Evolutionary conservation across 116 monocot genomes (phyloP), one percentile per base, ranked within the genome.

Genomic region (Phalaenopsis hybrid): DNA sequence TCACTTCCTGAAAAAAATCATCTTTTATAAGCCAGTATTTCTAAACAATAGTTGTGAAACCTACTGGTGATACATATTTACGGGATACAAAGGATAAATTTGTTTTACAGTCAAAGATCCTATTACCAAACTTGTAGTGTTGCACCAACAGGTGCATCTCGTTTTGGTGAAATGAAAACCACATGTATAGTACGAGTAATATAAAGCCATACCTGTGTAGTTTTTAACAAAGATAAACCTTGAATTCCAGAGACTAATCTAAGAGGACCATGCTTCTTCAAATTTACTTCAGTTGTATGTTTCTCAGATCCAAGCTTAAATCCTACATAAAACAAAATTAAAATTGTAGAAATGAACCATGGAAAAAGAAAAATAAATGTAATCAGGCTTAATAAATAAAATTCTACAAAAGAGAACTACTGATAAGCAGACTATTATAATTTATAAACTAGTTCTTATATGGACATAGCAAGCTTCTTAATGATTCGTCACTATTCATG

Each of bases 241-340:
- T 92, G 82, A 85, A 96, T 80, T 81, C 96, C 94, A 80, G 96
- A 92, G 44, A 73, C 83, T 78, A 96, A 82, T 80, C 51, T 85
- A 79, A 96, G 55, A 81, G 87, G 80, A 37, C 92, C 96, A 81
- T 23, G 80, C 81, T 94, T 94, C 31, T 91, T 87, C 44, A 94
- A 77, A 51, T 78, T 92, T 34, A 96, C 89, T 84, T 96, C 90
- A 34, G 91, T 89, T 10, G 88, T 89, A 75, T 86, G 92, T 80
- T 82, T 94, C 79, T 94, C 96, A 55, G 92, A 92, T 78, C 96
- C 96, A 84, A 91, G 91, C 81, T 94, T 94, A 83, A 96, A 96
- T 84, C 94, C 93, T 93, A 80, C 20, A 74, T 28, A 75, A 75
- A 46, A 75, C 16, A 75, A 44, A 18, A 75, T 72, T 72, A 41